Evolutionary conservation across 768 basidiomycete genomes (phyloP), one percentile per base, ranked within the genome.

Genomic region (Ramaria rubella): DNA sequence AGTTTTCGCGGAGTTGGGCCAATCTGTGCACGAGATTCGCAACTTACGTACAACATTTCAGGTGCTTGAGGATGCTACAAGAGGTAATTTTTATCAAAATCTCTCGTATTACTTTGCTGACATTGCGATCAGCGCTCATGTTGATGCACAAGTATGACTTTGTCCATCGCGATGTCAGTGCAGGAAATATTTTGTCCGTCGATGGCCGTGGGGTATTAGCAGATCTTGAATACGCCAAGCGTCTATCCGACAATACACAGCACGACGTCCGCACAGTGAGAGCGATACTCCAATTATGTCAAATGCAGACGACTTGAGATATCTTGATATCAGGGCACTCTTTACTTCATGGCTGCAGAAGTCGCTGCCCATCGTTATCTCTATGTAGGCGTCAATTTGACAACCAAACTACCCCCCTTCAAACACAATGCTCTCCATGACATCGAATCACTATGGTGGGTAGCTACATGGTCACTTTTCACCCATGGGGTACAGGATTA

Each of bases 321-420:
- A 11, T 11, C n/a, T n/a, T n/a, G 11, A 38, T 38, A 38, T 48
- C 40, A 49, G 52, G 52, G 52, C 17, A 54, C 52, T 8, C 42
- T 54, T 14, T 17, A 48, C 34, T 54, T 54, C 26, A 54, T 54
- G 52, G n/a, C 52, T 15, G 52, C 44, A n/a, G 52, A 54, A 29
- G 40, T 54, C 42, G 52, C 36, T 11, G 7, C 42, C 15, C 7
- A 17, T 15, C n/a, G 15, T 7, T 54, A 54, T 48, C n/a, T 17
- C 17, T 54, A 11, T 38, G 11, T 38, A n/a, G n/a, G 36, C 36
- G 36, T 11, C n/a, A n/a, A 38, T n/a, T 38, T 11, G 36, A 38
- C 11, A 38, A 38, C 36, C 36, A 38, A 38, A 38, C 36, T n/a
- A 38, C 36, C 36, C 36, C 36, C 52, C n/a, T 54, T 54, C 42